These are phyloP conservation scores for Fusarium torreyae DNA, from an alignment of 2,329 filamentous ascomycete genomes.

Conservation along the genomic window DNA sequence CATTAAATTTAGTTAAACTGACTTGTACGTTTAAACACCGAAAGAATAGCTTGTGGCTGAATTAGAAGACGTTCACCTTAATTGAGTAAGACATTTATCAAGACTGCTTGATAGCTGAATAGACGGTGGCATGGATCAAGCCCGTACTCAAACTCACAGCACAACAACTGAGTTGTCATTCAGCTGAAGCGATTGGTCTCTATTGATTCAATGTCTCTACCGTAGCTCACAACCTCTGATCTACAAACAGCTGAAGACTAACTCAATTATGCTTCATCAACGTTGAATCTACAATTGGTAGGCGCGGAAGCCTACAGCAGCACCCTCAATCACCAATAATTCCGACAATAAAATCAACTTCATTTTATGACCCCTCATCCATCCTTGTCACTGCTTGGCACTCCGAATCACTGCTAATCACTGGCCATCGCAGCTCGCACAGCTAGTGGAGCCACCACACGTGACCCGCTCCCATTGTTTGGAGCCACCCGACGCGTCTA, in stretches of 20 bases:
- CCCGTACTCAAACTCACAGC: background rate
- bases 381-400: constrained; percentile 19
- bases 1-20: background rate
- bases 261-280: background rate
- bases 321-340: background rate
- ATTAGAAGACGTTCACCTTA: background rate
- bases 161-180: constrained; percentile 17
- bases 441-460: constrained; percentile 22
- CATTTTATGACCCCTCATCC: constrained; percentile 23
- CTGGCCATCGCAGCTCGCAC: constrained; percentile 11
- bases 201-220: background rate
- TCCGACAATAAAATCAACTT: constrained; percentile 29
- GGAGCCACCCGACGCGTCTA: constrained; percentile 27
- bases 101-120: background rate
- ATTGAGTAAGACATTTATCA: background rate
- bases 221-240: constrained; percentile 5
- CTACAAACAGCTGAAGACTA: background rate
- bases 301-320: background rate
- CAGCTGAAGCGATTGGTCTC: constrained; percentile 20
- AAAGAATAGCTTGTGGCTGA: background rate
- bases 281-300: background rate
- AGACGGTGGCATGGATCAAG: background rate
- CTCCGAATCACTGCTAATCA: constrained; percentile 19
- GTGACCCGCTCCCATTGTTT: constrained; percentile 21
- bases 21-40: no score